Evolutionary conservation across 495 filamentous ascomycete genomes (phyloP).

Genomic region (Neurospora sp.): DNA sequence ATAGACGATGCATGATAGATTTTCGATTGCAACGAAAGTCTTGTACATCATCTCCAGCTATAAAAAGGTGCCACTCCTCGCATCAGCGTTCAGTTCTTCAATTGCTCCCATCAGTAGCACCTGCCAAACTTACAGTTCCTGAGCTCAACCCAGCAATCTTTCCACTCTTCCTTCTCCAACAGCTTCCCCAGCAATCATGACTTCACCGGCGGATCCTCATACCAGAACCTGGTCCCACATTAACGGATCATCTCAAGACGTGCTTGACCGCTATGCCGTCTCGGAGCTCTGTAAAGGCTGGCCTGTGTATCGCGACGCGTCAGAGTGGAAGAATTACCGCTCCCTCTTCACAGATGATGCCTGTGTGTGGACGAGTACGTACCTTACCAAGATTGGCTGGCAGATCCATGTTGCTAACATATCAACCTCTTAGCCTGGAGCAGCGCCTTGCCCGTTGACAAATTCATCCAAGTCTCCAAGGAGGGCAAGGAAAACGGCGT

Average conservation of each 20-base stretch:
- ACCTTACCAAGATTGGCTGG: not conserved
- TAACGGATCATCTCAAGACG: constrained; percentile 41
- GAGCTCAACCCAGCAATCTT: not conserved
- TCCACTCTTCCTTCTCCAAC: not conserved
- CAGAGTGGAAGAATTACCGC: constrained; percentile 57
- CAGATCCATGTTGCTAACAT: not conserved
- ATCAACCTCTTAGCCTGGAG: constrained; percentile 39
- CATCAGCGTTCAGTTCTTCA: not conserved
- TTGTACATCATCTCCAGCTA: not conserved
- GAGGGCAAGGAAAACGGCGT: constrained; percentile 49
- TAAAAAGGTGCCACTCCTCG: not conserved
- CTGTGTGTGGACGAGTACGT: constrained; percentile 49
- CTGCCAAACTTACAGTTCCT: not conserved
- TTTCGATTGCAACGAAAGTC: no score
- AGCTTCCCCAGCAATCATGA: constrained; percentile 21
- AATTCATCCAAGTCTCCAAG: constrained; percentile 51
- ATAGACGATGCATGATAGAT: not conserved
- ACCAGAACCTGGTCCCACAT: constrained; percentile 39
- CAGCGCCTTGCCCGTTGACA: constrained; percentile 39
- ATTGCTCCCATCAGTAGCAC: not conserved
- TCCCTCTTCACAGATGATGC: constrained; percentile 50
- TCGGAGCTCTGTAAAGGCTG: constrained; percentile 58
- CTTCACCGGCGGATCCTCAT: constrained; percentile 34
- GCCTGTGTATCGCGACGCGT: constrained; percentile 55
- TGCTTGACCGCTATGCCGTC: constrained; percentile 44